phyloP scores from a whole-genome alignment of 306 rosid species.

The Dryas drummondii region DNA sequence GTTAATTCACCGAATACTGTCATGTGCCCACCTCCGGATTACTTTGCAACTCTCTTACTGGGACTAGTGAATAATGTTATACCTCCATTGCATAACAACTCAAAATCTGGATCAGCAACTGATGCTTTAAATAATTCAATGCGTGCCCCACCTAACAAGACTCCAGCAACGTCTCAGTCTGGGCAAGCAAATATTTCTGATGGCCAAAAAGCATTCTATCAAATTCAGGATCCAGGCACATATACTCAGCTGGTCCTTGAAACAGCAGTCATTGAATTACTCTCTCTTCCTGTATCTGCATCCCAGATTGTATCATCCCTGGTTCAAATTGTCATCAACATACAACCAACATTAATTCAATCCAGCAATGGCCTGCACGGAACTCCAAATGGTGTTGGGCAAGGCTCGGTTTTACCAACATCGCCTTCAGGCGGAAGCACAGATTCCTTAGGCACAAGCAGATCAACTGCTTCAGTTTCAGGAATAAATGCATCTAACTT shows the following conservation, averaged over 20 bases:
- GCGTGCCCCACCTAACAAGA: constrained; percentile 69
- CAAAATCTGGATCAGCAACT: constrained; percentile 62
- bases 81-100: constrained; percentile 80
- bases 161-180: constrained; percentile 64
- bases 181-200: constrained; percentile 72
- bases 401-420: constrained; percentile 83
- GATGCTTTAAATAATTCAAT: constrained; percentile 52
- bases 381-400: constrained; percentile 73
- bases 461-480: constrained; percentile 77
- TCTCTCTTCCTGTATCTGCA: constrained; percentile 89
- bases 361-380: constrained; percentile 81
- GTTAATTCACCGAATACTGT: constrained; percentile 68
- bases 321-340: constrained; percentile 85
- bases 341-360: constrained; percentile 88
- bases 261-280: constrained; percentile 92
- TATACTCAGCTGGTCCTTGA: constrained; percentile 92
- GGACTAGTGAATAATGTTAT: constrained; percentile 96
- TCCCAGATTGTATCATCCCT: constrained; percentile 85
- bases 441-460: constrained; percentile 85
- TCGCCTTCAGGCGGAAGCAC: constrained; percentile 99
- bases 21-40: constrained; percentile 91
- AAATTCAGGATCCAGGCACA: constrained; percentile 99
- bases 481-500: constrained; percentile 87
- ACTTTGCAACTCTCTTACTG: constrained; percentile 81
- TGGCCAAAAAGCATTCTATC: constrained; percentile 83